Conservation (phyloP, 257 asterid species). For the Verbena officinalis region DNA sequence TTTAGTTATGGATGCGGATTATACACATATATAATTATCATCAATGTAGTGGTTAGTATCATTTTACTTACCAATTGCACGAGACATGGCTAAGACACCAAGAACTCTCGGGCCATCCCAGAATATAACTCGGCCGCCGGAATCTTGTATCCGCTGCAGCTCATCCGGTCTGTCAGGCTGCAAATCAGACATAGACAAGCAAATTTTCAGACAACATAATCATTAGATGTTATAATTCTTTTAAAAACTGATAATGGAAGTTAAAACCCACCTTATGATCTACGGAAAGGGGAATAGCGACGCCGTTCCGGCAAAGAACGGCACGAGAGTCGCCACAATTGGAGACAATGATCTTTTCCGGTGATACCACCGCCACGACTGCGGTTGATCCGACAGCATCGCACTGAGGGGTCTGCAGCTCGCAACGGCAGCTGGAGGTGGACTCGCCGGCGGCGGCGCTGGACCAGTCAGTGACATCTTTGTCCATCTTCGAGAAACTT, state of each 20-base stretch:
- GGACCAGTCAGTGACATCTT: constrained; percentile 54
- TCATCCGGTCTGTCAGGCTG: constrained; percentile 96
- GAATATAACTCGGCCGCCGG: constrained; percentile 88
- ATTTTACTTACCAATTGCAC: constrained; percentile 52
- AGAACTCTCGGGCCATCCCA: constrained; percentile 89
- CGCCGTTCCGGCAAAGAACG: constrained; percentile 80
- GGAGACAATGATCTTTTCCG: constrained; percentile 71
- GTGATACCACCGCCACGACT: constrained; percentile 70
- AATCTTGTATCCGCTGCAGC: constrained; percentile 65
- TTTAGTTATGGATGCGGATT: no score
- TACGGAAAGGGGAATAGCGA: constrained; percentile 70
- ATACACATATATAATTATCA: no score
- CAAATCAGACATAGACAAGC: background rate
- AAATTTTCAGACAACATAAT: background rate
- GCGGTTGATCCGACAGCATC: constrained; percentile 97
- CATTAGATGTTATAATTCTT: no score
- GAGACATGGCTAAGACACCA: constrained; percentile 86
- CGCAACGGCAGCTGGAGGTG: constrained; percentile 67
- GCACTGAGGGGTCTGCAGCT: constrained; percentile 74
- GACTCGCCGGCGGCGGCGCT: constrained; percentile 24
- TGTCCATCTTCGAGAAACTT: constrained; percentile 74
- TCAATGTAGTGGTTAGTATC: no score
- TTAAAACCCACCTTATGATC: constrained; percentile 76
- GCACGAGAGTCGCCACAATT: constrained; percentile 97
- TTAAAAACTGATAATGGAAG: background rate